Evolutionary conservation across 176 grass and related monocot genomes (phyloP), one percentile per base, ranked within the genome.

Genomic region (Oryza australiensis): DNA sequence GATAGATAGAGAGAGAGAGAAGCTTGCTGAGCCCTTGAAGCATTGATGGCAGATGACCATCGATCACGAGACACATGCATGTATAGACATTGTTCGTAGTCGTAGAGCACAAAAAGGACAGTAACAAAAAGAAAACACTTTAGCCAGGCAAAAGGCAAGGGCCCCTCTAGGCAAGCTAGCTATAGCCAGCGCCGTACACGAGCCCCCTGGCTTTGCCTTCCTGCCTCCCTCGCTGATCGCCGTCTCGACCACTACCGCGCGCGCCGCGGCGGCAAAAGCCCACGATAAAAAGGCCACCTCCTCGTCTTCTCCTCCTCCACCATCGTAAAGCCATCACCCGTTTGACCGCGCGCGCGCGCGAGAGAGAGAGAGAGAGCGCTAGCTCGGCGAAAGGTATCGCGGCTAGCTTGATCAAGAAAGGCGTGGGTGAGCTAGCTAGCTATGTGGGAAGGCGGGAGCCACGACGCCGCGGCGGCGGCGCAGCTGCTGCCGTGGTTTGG

Each of bases 361-460:
- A n/a, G 34, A 35, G 34, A 35, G 76, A 77, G 70, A 32, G 64
- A 78, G 73, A 68, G 46, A 38, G 15, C 53, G 5, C 64, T 48
- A 55, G 51, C 51, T 55, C 18, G 51, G 51, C 51, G 51, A n/a
- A 49, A 49, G 15, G 15, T 51, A 20, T 23, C 26, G 69, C 26
- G 46, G 70, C 57, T 7, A 3, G 64, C 57, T 7, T 7, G 64
- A 80, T 53, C 38, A 81, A 34, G 27, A 37, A 27, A 23, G 33
- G 32, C 26, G 38, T 10, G 7, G 15, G 68, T n/a, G 48, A n/a
- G 30, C 24, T 41, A n/a, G 30, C 24, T 41, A 42, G 69, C 26
- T 62, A 94, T 94, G 92, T 94, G 92, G 92, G 83, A 79, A 55
- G 89, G 87, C 89, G 85, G 84, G 34, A 83, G 77, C 85, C 86